Conservation (phyloP, 164 flowering plant species). For the Chloranthus sessilifolius region DNA sequence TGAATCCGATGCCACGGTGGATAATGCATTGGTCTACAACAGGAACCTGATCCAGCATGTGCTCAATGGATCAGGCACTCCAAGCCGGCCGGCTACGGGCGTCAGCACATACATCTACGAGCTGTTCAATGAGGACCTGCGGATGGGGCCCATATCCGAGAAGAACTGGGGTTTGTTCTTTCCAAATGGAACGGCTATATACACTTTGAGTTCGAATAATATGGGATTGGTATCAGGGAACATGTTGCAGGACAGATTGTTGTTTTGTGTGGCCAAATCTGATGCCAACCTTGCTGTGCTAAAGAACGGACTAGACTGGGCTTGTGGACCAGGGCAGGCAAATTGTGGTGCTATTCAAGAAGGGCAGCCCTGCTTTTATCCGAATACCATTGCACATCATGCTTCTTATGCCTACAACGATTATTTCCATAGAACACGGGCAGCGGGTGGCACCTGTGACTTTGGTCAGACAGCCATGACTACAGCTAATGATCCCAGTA, state of each 20-base stretch:
- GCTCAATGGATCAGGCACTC: constrained; percentile 59
- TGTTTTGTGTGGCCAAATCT: constrained; percentile 59
- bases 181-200: constrained; percentile 56
- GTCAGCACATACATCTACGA: constrained; percentile 73
- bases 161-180: constrained; percentile 67
- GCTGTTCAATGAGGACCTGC: constrained; percentile 69
- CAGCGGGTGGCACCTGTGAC: constrained; percentile 81
- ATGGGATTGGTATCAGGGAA: constrained; percentile 29
- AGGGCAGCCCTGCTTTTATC: constrained; percentile 67
- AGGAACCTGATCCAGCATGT: constrained; percentile 53
- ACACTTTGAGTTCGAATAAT: constrained; percentile 31
- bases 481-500: constrained; percentile 71
- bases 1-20: constrained; percentile 77
- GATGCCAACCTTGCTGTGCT: constrained; percentile 49
- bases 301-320: constrained; percentile 76
- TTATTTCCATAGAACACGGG: constrained; percentile 63
- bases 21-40: constrained; percentile 64
- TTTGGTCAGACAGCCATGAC: constrained; percentile 71
- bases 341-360: constrained; percentile 69
- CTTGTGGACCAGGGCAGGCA: constrained; percentile 83
- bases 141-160: constrained; percentile 56
- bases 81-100: constrained; percentile 57
- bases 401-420: constrained; percentile 93
- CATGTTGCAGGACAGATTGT: constrained; percentile 33
- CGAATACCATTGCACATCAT: constrained; percentile 49